Evolutionary conservation across 495 filamentous ascomycete species (phyloP).

Genomic region (Daldinia bambusicola): DNA sequence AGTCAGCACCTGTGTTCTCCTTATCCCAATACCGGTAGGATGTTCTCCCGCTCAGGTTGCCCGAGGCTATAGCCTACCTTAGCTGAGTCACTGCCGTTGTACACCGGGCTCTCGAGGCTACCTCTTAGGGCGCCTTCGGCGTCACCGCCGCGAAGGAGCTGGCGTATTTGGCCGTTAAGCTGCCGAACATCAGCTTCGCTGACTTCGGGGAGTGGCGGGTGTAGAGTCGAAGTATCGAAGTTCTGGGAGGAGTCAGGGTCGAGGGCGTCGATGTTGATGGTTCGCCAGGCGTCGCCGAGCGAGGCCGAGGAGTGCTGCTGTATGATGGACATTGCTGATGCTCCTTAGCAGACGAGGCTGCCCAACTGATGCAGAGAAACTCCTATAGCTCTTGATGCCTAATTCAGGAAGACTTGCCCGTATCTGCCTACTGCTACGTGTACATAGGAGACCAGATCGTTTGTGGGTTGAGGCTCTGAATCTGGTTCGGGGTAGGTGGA

Average conservation of each 20-base stretch:
- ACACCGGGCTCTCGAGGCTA: slow-evolving; percentile 74
- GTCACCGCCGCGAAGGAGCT: slow-evolving; percentile 86
- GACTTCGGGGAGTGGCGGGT: slow-evolving; percentile 73
- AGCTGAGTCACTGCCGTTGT: slow-evolving; percentile 70
- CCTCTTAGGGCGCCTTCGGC: slow-evolving; percentile 82
- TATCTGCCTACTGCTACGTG: slow-evolving; percentile 40
- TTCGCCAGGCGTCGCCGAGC: slow-evolving; percentile 77
- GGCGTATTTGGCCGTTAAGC: slow-evolving; percentile 79
- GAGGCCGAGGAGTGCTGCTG: slow-evolving; percentile 63
- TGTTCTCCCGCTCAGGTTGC: neutral
- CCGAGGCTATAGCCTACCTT: slow-evolving; percentile 64
- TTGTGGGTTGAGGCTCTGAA: slow-evolving; percentile 28
- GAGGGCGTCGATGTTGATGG: slow-evolving; percentile 90
- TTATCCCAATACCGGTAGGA: neutral
- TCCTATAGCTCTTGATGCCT: slow-evolving; percentile 31
- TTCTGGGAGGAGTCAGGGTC: slow-evolving; percentile 88
- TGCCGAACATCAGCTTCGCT: slow-evolving; percentile 76
- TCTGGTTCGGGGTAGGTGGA: slow-evolving; percentile 29
- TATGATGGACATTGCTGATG: slow-evolving; percentile 63
- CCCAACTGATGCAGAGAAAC: slow-evolving; percentile 26
- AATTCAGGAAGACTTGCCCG: slow-evolving; percentile 21
- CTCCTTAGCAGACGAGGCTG: slow-evolving; percentile 22
- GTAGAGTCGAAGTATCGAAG: slow-evolving; percentile 84
- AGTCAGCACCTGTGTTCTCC: slow-evolving; percentile 21
- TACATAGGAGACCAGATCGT: slow-evolving; percentile 29